A percentile compares a stretch with the other conserved stretches of the same genome.
Evolutionary conservation across 306 rosid species (phyloP).

Genomic region (Castanea sativa): DNA sequence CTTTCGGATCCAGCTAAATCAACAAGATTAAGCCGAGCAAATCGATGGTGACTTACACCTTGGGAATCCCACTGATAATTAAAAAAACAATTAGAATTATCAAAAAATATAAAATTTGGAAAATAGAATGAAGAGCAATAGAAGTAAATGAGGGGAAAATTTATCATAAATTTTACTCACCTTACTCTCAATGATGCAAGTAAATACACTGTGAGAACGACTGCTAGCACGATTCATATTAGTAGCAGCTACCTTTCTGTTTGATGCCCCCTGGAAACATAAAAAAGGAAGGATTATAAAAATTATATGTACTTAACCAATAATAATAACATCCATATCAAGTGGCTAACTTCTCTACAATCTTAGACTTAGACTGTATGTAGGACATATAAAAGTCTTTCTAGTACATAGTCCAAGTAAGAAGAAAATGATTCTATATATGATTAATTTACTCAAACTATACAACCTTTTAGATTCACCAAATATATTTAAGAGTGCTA

Average conservation of each 20-base stretch:
- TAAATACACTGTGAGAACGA: slow-evolving; percentile 97
- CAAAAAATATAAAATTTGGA: slow-evolving; percentile 8
- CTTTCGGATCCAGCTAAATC: slow-evolving; percentile 99
- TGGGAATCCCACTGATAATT: slow-evolving; percentile 91
- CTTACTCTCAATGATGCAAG: slow-evolving; percentile 92
- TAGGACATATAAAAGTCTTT: not conserved
- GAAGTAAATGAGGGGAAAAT: slow-evolving; percentile 1
- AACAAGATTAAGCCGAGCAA: slow-evolving; percentile 94
- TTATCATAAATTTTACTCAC: slow-evolving; percentile 36
- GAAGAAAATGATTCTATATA: not conserved
- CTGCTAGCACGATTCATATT: slow-evolving; percentile 98
- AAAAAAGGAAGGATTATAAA: not conserved
- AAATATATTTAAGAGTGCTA: not conserved
- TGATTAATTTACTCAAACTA: not conserved
- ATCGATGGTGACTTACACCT: slow-evolving; percentile 90
- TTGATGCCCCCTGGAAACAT: slow-evolving; percentile 75
- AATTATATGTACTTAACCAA: not conserved
- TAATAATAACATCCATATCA: not conserved
- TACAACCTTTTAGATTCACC: not conserved
- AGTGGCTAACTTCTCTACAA: not conserved
- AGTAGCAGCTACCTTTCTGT: slow-evolving; percentile 96
- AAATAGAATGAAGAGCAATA: slow-evolving; percentile 5
- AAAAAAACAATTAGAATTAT: not conserved
- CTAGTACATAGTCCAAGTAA: not conserved
- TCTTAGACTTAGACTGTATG: not conserved